A percentile compares a stretch with the other conserved stretches of the same genome.
Evolutionary conservation across 257 asterid species (phyloP).

Genomic region (Cordia subcordata): DNA sequence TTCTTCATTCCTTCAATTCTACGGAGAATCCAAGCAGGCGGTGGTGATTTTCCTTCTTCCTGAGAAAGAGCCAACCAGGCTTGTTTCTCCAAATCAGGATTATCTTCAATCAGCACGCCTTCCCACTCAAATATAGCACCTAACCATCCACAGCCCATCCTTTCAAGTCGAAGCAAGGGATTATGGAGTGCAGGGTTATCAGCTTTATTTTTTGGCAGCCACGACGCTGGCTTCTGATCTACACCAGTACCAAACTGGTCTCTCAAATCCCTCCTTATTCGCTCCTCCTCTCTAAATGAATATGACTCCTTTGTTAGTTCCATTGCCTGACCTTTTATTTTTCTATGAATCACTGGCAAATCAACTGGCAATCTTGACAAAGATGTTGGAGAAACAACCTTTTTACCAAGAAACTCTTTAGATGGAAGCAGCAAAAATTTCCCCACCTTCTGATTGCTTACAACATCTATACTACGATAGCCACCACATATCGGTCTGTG

Average conservation of each 20-base stretch:
- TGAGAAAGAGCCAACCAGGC: constrained; percentile 80
- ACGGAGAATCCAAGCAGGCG: constrained; percentile 65
- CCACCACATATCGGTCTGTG: constrained; percentile 45
- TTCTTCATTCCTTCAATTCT: constrained; percentile 93
- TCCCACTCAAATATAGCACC: constrained; percentile 97
- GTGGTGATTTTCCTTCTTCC: constrained; percentile 83
- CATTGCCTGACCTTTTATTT: constrained; percentile 60
- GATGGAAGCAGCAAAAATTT: constrained; percentile 27
- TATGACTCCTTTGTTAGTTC: constrained; percentile 63
- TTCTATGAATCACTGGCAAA: not conserved
- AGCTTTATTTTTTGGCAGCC: constrained; percentile 88
- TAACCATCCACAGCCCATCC: constrained; percentile 97
- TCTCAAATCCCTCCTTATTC: constrained; percentile 41
- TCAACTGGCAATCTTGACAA: constrained; percentile 15
- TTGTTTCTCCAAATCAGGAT: constrained; percentile 81
- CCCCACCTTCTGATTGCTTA: constrained; percentile 26
- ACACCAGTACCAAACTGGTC: constrained; percentile 41
- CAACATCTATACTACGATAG: constrained; percentile 28
- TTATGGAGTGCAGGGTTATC: constrained; percentile 74
- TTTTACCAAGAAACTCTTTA: constrained; percentile 24
- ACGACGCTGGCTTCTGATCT: constrained; percentile 49
- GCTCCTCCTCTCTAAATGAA: constrained; percentile 52
- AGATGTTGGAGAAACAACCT: constrained; percentile 21
- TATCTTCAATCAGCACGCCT: constrained; percentile 80
- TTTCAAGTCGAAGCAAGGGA: constrained; percentile 84